Conservation (phyloP, 148 eudicot species). For the Rhododendron vialii region DNA sequence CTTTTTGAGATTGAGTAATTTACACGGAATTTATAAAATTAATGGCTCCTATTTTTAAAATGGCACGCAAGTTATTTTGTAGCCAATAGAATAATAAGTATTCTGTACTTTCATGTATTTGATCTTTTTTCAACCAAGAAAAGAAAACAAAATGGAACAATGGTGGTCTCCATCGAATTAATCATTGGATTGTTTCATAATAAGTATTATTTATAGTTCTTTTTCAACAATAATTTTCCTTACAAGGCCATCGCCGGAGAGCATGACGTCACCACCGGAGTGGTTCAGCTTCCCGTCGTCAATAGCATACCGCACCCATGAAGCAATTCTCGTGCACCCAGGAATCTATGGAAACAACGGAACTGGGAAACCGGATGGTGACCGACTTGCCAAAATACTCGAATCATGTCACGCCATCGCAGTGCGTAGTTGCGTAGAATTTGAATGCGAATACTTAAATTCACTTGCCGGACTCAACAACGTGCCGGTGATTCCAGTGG, state of each 20-base stretch:
- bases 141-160: too few species aligned
- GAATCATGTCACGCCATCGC: not conserved
- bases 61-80: too few species aligned
- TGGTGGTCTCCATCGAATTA: too few species aligned
- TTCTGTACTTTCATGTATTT: too few species aligned
- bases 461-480: not conserved
- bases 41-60: too few species aligned
- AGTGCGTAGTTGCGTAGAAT: constrained; percentile 15
- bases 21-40: too few species aligned
- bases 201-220: not conserved
- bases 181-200: not conserved
- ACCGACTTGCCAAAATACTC: constrained; percentile 1
- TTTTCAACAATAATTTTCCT: not conserved
- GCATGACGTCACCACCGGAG: constrained; percentile 5
- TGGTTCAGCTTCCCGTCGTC: constrained; percentile 16
- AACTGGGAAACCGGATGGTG: not conserved
- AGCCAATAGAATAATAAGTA: too few species aligned
- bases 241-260: constrained; percentile 9
- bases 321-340: not conserved
- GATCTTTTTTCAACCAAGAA: not conserved
- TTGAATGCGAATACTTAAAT: constrained; percentile 13
- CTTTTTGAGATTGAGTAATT: too few species aligned
- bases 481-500: constrained; percentile 13
- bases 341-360: constrained; percentile 3
- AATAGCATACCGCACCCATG: constrained; percentile 7